Conservation (phyloP, 2,329 filamentous ascomycete species). For the Neurospora crassa region DNA sequence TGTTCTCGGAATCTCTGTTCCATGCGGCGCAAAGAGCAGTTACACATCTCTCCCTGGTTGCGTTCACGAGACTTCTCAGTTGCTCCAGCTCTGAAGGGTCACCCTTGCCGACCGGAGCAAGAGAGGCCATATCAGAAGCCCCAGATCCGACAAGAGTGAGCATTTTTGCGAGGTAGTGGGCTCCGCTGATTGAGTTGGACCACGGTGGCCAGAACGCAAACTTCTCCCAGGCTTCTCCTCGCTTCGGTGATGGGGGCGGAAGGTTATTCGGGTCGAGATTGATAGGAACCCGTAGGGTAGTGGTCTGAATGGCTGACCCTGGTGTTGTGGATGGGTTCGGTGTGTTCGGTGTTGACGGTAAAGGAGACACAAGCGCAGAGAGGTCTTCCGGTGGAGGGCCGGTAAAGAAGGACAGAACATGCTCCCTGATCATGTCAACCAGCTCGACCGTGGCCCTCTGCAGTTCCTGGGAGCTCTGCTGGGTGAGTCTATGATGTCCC, state of each 20-base stretch:
- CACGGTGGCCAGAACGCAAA: conserved; percentile 94
- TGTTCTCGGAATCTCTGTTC: conserved; percentile 88
- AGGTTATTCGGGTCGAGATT: conserved; percentile 69
- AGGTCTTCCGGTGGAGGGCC: conserved; percentile 87
- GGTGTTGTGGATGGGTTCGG: conserved; percentile 49
- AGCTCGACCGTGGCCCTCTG: conserved; percentile 73
- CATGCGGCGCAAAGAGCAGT: conserved; percentile 81
- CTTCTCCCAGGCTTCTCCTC: conserved; percentile 83
- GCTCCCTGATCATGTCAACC: conserved; percentile 73
- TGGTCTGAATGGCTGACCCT: conserved; percentile 12
- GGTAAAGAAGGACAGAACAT: conserved; percentile 71
- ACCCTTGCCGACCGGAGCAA: conserved; percentile 52
- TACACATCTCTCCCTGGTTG: conserved; percentile 75
- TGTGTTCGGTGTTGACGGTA: conserved; percentile 59
- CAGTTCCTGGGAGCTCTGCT: conserved; percentile 60
- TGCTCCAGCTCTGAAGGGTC: conserved; percentile 56
- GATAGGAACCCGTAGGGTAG: conserved; percentile 60
- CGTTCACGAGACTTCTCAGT: conserved; percentile 65
- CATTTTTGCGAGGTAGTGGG: conserved; percentile 78
- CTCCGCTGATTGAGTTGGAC: conserved; percentile 85
- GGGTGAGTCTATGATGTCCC: conserved; percentile 69
- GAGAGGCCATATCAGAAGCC: conserved; percentile 72
- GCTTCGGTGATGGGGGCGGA: conserved; percentile 65
- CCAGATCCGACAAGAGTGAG: conserved; percentile 76
- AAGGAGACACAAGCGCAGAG: conserved; percentile 74